Evolutionary conservation across 192 early-diverging fungal species (phyloP), one percentile per base, ranked within the genome.

Genomic region (Coemansia reversa): DNA sequence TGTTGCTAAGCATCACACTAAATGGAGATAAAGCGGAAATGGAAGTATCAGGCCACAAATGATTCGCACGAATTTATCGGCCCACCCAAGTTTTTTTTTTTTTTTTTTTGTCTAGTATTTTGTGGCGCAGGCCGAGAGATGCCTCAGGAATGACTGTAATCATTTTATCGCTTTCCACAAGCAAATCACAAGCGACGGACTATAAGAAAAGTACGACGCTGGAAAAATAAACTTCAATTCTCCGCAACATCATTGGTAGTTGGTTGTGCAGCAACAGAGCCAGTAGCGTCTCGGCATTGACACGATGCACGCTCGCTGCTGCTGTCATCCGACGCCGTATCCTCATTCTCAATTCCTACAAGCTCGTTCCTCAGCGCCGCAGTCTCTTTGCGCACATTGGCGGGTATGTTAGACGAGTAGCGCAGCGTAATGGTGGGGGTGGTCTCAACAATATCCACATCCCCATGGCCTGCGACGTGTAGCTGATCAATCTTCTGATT

Each of bases 321-420:
- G 65, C 66, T 63, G 58, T 74, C 71, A 47, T 76, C 74, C 53
- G 64, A 55, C 8, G 60, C 58, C 45, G 57, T 60, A 18, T 72
- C 69, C 18, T 69, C 62, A 16, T 72, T 53, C 30, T 81, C 78
- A 25, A 81, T 75, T 7, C 78, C 78, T 9, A 81, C 78, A 14
- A 81, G 69, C 69, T 81, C 78, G 56, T 81, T 75, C 60, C 76
- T 81, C 63, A 81, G 70, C 3, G 79, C 79, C 25, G 58, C 60
- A 1, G 79, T 81, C 63, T 76, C 70, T 50, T 75, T 81, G 67
- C 75, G 70, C 47, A 76, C 70, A 24, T 65, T 67, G 9, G 66
- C 64, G 0, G 73, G 74, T 56, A 76, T n/a, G 19, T 81, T 60
- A 1, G 74, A 72, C 69, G 79, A 81, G 59, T 81, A 81, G 20